Percentiles rank a stretch among this genome's conserved stretches.
Conservation (phyloP, 345 rosid genomes). For the Sonneratia caseolaris region DNA sequence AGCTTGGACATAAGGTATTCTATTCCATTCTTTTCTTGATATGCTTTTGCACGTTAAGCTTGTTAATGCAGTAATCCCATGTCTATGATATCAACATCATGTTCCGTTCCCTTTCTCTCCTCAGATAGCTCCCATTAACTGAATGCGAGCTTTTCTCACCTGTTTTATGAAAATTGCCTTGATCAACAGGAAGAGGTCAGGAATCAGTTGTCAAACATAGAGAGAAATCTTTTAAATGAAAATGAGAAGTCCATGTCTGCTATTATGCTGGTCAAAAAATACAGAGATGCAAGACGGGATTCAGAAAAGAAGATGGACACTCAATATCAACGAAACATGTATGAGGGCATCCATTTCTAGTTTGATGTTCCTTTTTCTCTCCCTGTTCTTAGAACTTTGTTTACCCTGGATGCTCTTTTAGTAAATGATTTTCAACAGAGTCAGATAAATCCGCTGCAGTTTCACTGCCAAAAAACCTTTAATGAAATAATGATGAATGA, state of each 20-base stretch:
- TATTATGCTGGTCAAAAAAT: conserved; percentile 44
- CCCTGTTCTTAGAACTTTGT: background rate
- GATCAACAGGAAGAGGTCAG: conserved; percentile 70
- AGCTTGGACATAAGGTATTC: conserved; percentile 51
- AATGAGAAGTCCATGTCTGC: conserved; percentile 40
- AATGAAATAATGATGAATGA: background rate
- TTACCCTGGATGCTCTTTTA: background rate
- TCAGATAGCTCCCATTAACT: background rate
- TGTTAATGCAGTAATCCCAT: background rate
- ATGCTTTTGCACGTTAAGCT: background rate
- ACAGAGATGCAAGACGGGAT: conserved; percentile 56
- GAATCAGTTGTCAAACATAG: conserved; percentile 47
- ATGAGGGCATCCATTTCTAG: conserved; percentile 9
- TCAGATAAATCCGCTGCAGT: background rate
- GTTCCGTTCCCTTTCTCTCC: background rate
- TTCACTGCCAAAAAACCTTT: background rate
- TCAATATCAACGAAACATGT: conserved; percentile 83
- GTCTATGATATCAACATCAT: background rate
- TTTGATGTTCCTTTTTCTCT: background rate
- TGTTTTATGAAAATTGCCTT: conserved; percentile 3
- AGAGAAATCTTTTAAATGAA: conserved; percentile 42
- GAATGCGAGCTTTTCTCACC: background rate
- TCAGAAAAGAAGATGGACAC: conserved; percentile 68
- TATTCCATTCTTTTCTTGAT: background rate
- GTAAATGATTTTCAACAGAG: background rate